Base-by-base conservation (phyloP, 352 stramenopile genomes). In the Pseudoperonospora humuli region DNA sequence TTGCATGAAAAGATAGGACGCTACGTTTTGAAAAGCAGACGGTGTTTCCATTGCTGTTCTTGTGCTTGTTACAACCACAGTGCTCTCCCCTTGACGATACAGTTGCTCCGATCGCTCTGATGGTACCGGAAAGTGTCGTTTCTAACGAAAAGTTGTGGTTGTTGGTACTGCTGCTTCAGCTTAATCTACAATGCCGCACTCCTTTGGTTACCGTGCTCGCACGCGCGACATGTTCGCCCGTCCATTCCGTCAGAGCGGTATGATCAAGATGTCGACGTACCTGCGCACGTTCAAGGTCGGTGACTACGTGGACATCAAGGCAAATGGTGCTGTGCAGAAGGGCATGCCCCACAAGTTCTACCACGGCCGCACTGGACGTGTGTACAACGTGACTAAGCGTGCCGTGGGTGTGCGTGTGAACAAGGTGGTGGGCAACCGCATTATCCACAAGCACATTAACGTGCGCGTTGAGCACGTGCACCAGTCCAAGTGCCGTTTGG, bases 301-400 rank as follows among this genome's bases (percentile, higher is more conserved):
- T 42, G 97, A 99, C 83, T 99, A 98, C 79, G 97, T 99, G n/a
- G 97, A 99, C 74, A 98, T 99, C 77, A 98, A 98, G 75, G 96
- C 93, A 50, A 97, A 99, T 84, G 94, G 90, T 50, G 94, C 93
- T 55, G 88, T 99, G 61, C 96, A 99, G 80, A 99, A 99, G 89
- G 97, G 96, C 79, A 99, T 99, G 96, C 97, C 97, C 35, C 95
- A 98, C 95, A 99, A 99, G 90, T 95, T 95, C 81, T 99, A 99
- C 89, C 96, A 99, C 79, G 97, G 97, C 64, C 92, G 96, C 54
- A 99, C 97, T 25, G 97, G 97, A 54, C 94, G 98, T 48, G 89
- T 99, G 54, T 99, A 95, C 90, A 99, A 99, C 75, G 93, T 99
- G 43, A 99, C 95, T 72, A 98, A 98, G 81, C 80, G 87, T 60